phyloP scores from a whole-genome alignment of 257 asterid species.

The Primulina tabacum region DNA sequence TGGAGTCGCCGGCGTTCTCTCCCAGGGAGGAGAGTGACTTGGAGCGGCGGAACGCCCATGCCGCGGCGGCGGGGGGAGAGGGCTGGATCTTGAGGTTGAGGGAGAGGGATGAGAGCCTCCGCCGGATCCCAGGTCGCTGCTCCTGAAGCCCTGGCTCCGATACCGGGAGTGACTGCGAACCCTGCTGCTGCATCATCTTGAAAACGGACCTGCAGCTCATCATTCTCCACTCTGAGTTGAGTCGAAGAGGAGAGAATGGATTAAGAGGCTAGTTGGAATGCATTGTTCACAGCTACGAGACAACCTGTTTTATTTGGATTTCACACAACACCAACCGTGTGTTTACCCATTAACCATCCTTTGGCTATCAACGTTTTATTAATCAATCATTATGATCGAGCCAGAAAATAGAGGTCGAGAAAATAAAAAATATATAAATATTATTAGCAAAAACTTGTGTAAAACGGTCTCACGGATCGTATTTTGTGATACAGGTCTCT shows the following conservation, averaged over 20 bases:
- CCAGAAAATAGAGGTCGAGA: too few species aligned
- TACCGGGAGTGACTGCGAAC: conserved; percentile 58
- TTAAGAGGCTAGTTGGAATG: not conserved
- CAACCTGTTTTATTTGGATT: conserved; percentile 8
- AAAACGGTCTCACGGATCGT: too few species aligned
- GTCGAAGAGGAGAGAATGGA: not conserved
- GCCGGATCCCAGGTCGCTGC: conserved; percentile 37
- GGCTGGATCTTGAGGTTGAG: conserved; percentile 56
- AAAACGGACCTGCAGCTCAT: conserved; percentile 37
- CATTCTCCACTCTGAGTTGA: not conserved
- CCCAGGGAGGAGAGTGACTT: conserved; percentile 54
- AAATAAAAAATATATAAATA: too few species aligned
- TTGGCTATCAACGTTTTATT: not conserved
- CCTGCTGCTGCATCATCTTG: conserved; percentile 33
- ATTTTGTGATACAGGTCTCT: too few species aligned
- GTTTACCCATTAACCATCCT: not conserved
- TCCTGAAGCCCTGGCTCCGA: conserved; percentile 33
- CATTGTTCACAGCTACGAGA: not conserved
- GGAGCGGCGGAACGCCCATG: conserved; percentile 59
- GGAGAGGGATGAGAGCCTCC: conserved; percentile 58
- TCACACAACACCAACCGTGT: not conserved
- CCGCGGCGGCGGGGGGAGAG: conserved; percentile 21
- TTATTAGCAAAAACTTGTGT: too few species aligned
- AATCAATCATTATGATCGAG: too few species aligned
- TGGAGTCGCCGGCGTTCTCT: conserved; percentile 48